A percentile compares a stretch with the other conserved stretches of the same genome.
Conservation (phyloP, 106 monocot genomes). For the Ottelia alismoides region DNA sequence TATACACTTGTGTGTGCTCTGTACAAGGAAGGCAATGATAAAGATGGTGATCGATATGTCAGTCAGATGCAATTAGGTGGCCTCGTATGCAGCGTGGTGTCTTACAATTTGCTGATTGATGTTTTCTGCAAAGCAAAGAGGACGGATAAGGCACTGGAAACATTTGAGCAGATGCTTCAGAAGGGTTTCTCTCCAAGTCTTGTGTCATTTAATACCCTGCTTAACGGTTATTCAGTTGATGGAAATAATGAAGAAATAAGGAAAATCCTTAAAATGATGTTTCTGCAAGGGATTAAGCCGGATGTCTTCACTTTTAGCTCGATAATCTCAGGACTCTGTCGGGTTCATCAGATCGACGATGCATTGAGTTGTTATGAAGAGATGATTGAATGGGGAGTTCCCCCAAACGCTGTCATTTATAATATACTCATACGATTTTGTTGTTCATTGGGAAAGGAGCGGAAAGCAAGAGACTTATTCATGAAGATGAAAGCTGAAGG, state of each 20-base stretch:
- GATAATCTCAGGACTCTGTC: slow-evolving; percentile 79
- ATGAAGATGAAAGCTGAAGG: slow-evolving; percentile 53
- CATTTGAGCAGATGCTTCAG: slow-evolving; percentile 38
- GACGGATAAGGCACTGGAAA: slow-evolving; percentile 48
- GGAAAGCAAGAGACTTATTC: slow-evolving; percentile 52
- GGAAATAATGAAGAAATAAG: slow-evolving; percentile 36
- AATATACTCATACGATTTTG: slow-evolving; percentile 72
- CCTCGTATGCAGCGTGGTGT: slow-evolving; percentile 43
- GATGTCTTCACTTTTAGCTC: slow-evolving; percentile 81
- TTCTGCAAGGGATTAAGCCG: slow-evolving; percentile 58
- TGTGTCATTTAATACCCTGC: slow-evolving; percentile 76
- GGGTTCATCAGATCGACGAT: slow-evolving; percentile 63
- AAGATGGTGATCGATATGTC: slow-evolving; percentile 27
- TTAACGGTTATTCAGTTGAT: slow-evolving; percentile 45
- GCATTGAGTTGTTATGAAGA: slow-evolving; percentile 67
- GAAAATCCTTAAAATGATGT: slow-evolving; percentile 67
- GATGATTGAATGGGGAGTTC: slow-evolving; percentile 75
- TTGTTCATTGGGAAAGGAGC: slow-evolving; percentile 36
- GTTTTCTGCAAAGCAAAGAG: slow-evolving; percentile 45
- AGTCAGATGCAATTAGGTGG: slow-evolving; percentile 27
- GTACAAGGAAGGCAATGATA: slow-evolving; percentile 22
- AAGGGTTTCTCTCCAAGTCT: slow-evolving; percentile 49
- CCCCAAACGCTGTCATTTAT: slow-evolving; percentile 59
- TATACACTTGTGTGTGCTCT: slow-evolving; percentile 24
- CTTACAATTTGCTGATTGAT: slow-evolving; percentile 78